These are phyloP conservation scores for Lentinula sp. DNA, from an alignment of 768 basidiomycete genomes.

Conservation along the genomic window DNA sequence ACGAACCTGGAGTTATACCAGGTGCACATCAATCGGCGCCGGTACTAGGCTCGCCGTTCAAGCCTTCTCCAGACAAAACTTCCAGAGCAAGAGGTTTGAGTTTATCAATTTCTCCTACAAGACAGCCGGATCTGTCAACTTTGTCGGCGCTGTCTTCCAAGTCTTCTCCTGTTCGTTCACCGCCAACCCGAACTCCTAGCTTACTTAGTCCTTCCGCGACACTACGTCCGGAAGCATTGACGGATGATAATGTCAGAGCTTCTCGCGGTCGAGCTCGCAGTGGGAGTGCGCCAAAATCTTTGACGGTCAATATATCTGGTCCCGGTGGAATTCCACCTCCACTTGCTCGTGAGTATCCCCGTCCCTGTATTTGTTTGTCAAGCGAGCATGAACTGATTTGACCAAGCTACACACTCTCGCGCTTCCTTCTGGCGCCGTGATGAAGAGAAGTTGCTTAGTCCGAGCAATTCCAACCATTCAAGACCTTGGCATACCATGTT, in stretches of 20 bases:
- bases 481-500: conserved; percentile 2
- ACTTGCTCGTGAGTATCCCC: not conserved
- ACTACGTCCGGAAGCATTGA: not conserved
- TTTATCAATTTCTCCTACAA: not conserved
- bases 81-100: not conserved
- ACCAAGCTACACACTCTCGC: not conserved
- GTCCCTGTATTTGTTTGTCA: not conserved
- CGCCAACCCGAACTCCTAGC: not conserved
- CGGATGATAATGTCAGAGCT: not conserved
- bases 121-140: not conserved
- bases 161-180: not conserved
- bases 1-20: not conserved
- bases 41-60: not conserved
- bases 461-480: not conserved
- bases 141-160: not conserved
- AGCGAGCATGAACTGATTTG: not conserved
- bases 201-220: not conserved
- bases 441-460: not conserved
- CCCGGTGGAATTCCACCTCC: not conserved
- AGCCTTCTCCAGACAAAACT: not conserved
- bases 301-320: not conserved
- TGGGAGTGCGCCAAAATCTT: not conserved
- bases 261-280: not conserved
- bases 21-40: not conserved
- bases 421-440: not conserved